Conservation (phyloP, 164 flowering plant genomes). For the Echeveria elegans region DNA sequence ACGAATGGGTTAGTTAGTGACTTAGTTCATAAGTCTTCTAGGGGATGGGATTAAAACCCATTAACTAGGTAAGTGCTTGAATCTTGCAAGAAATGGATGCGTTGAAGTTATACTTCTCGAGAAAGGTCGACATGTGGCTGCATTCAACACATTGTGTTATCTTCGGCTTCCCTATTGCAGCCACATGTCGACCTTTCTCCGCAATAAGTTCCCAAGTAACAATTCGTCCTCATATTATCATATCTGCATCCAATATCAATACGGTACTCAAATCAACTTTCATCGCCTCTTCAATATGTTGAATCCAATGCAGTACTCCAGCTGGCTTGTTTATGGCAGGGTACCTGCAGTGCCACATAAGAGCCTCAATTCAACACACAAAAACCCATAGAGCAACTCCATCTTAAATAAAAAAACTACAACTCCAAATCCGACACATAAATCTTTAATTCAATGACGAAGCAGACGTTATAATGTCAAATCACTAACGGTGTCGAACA, state of each 20-base stretch:
- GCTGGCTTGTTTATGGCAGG: conserved; percentile 98
- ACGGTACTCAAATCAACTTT: conserved; percentile 99
- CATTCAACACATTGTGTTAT: too few species aligned
- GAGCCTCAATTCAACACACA: background rate
- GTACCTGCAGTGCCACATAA: conserved; percentile 45
- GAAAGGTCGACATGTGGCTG: too few species aligned
- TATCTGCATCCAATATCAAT: conserved; percentile 90
- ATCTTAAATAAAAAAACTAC: background rate
- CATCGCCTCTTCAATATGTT: conserved; percentile 77
- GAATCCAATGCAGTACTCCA: conserved; percentile 88
- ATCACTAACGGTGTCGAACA: too few species aligned
- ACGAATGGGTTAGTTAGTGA: too few species aligned
- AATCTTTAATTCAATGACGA: too few species aligned
- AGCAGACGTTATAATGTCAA: too few species aligned
- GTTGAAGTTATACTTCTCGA: too few species aligned
- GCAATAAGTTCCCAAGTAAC: conserved; percentile 96
- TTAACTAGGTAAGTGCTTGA: too few species aligned
- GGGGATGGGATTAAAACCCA: too few species aligned
- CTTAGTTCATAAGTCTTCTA: too few species aligned
- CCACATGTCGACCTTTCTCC: conserved; percentile 84
- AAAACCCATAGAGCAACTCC: background rate
- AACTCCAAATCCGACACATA: background rate
- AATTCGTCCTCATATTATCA: conserved; percentile 86
- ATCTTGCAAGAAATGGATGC: too few species aligned
- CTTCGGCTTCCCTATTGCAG: too few species aligned